Evolutionary conservation across 1,139 yeast genomes (phyloP), one percentile per base, ranked within the genome.

Genomic region (Yamadazyma triangularis): DNA sequence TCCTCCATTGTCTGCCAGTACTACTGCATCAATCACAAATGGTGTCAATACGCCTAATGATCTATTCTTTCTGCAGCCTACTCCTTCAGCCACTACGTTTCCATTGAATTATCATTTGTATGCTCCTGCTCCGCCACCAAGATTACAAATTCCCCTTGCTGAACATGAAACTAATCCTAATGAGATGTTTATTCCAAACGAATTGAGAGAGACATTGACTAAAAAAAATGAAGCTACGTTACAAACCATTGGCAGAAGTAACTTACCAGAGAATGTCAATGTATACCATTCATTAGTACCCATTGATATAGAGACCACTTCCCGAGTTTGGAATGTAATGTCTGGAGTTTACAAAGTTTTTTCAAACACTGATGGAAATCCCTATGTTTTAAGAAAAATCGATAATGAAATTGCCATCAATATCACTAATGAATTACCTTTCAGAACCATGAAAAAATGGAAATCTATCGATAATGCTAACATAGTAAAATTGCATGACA

Each of bases 51-150:
- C 25, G 8, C n/a, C n/a, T n/a, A 5, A 12, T 21, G 34, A 28
- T 24, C 12, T 31, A 41, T 55, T 42, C 33, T 50, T 36, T 28
- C 50, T 45, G 27, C 51, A 45, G 15, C 51, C 35, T 13, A 6
- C 10, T 5, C 15, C 18, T 8, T 23, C 41, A 16, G 40, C 51
- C 13, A 35, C 50, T 4, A 45, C 58, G 28, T 81, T 67, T 44
- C 91, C 95, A 2, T 62, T 87, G 29, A 91, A 88, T 48, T 85
- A 86, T 50, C 96, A 89, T 56, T 59, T 88, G 29, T 89, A 89
- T 56, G 94, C 96, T 0, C 96, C 97, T 2, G 74, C 77, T 13
- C 86, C 95, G 3, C 93, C 94, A 4, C 89, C 89, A 16, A 77
- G 84, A 41, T 57, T 77, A 36, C 64, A 71, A 13, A 57, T 74